Base-by-base conservation (phyloP, 441 rosid genomes). In the Jatropha multifida region DNA sequence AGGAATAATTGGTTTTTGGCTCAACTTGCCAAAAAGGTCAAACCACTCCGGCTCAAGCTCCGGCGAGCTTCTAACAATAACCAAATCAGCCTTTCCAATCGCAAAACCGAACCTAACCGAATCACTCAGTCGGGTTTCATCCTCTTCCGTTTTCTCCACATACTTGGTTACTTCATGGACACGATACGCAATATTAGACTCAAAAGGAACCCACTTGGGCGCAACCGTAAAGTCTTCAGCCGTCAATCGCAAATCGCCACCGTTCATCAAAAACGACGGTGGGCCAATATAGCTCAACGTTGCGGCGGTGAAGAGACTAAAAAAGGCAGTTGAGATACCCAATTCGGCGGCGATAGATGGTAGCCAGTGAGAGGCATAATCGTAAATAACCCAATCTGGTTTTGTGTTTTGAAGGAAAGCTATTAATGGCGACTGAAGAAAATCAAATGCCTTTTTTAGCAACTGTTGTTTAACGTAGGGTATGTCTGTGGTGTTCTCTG, bases 21-120 rank as follows among this genome's bases (percentile, higher is more conserved):
- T 82, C 56, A 90, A 20, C 44, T 81, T 78, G 2, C 5, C 23
- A 42, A 84, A 65, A 51, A 92, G 86, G 46, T 78, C 69, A 74
- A 90, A 78, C 92, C 92, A 90, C 41, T 90, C 92, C 58, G 88
- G 83, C 81, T 91, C 94, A 32, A 88, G 80, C 65, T 87, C 87
- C 6, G 79, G 78, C 5, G 82, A 81, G 71, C 89, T 88, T 73
- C 92, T 85, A 7, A 90, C 77, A 14, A 87, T 73, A 64, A 90
- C 81, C 12, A 79, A 81, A 48, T 90, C 88, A 69, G 90, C 83
- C 55, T 69, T 83, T 7, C 66, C 61, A 3, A 83, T 72, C 3
- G 93, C 73, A 55, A 78, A 62, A 40, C 85, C 89, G 52, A 86
- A 78, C 65, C 94, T 88, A 42, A 84, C 82, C 3, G 83, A 20